These are phyloP conservation scores for Ramaria rubella DNA, from an alignment of 768 basidiomycete genomes.

Conservation along the genomic window DNA sequence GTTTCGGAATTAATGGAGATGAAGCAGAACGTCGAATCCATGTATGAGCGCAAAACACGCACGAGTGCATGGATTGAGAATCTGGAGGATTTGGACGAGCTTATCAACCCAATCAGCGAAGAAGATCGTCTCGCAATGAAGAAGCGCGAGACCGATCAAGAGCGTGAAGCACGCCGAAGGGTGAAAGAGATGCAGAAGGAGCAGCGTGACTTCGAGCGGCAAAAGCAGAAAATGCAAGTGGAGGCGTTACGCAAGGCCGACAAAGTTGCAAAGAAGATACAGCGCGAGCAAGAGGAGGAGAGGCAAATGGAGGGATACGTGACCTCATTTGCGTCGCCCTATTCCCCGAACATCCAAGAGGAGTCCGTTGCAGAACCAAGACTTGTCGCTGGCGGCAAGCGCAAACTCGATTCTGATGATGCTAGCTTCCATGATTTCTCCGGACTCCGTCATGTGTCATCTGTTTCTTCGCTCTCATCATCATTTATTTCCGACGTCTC, in stretches of 20 bases:
- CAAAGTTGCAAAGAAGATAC: not conserved
- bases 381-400: constrained; percentile 1
- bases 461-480: constrained; percentile 4
- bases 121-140: not conserved
- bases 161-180: not conserved
- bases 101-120: not conserved
- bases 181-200: not conserved
- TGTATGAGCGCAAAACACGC: constrained; percentile 23
- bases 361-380: not conserved
- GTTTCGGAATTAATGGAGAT: constrained; percentile 24
- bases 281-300: not conserved
- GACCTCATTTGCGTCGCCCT: not conserved
- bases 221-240: constrained; percentile 3
- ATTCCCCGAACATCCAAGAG: not conserved
- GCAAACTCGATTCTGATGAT: not conserved
- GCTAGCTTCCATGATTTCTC: not conserved
- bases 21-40: constrained; percentile 21
- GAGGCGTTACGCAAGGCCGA: constrained; percentile 2
- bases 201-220: not conserved
- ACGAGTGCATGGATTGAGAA: constrained; percentile 9
- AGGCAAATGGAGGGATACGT: not conserved
- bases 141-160: not conserved
- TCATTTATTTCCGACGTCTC: not conserved
- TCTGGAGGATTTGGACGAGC: constrained; percentile 1
- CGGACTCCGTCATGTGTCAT: not conserved